Evolutionary conservation across 768 basidiomycete species (phyloP).

Genomic region (Lactarius sp.): DNA sequence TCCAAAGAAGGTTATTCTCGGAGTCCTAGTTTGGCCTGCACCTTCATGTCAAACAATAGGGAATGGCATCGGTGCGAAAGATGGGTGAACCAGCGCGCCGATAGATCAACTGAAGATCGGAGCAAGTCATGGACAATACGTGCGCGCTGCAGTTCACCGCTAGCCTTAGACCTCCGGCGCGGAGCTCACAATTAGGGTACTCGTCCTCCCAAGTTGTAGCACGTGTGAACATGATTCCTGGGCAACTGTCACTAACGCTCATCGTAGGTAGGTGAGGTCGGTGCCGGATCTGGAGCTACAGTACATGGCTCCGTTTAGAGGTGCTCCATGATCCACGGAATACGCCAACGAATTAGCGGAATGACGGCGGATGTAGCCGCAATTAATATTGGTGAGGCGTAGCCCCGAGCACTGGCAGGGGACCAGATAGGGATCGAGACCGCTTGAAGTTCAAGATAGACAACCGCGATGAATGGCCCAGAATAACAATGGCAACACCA

Average conservation of each 20-base stretch:
- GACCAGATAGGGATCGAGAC: not conserved
- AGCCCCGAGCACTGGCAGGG: not conserved
- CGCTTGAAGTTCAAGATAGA: not conserved
- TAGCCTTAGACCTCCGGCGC: not conserved
- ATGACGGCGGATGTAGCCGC: constrained; percentile 2
- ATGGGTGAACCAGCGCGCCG: not conserved
- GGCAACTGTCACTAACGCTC: not conserved
- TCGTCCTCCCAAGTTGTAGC: not conserved
- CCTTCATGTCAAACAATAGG: constrained; percentile 1
- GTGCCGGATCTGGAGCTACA: constrained; percentile 4
- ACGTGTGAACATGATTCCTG: not conserved
- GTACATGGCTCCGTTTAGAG: not conserved
- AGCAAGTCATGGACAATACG: not conserved
- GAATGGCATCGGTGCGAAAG: not conserved
- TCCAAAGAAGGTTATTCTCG: not conserved
- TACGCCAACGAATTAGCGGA: not conserved
- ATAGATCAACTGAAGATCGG: constrained; percentile 7
- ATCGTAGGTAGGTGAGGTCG: not conserved
- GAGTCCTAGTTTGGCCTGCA: not conserved
- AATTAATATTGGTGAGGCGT: constrained; percentile 6
- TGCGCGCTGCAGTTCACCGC: not conserved
- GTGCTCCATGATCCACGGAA: constrained; percentile 19
- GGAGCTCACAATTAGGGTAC: not conserved
- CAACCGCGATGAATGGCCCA: not conserved
- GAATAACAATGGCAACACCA: not conserved